Evolutionary conservation across 2,329 filamentous ascomycete species (phyloP), one percentile per base, ranked within the genome.

Genomic region (Colletotrichum sp.): DNA sequence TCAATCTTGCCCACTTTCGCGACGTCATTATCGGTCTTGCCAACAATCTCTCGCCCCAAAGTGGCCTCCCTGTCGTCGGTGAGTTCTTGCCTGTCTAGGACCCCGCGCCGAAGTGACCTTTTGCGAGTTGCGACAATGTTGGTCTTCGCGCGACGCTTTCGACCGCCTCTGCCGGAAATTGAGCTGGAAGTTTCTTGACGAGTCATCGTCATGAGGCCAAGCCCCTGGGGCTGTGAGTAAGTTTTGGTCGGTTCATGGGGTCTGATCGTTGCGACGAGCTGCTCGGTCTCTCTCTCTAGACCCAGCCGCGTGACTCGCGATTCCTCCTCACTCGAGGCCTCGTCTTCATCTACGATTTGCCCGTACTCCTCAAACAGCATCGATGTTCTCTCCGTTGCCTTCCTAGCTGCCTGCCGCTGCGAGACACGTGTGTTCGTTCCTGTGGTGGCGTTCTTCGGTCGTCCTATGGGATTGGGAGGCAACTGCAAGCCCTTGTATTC

Each of bases 1-100:
- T 52, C n/a, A 52, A 52, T 2, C n/a, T 52, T 52, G 43, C 4
- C n/a, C n/a, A 52, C n/a, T 21, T 52, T 2, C 0, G 18, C 9
- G 6, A 21, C 3, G 18, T 7, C n/a, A 6, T 0, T 21, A 18
- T 3, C 3, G 43, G 5, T 1, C 21, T 0, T 48, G 2, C 6
- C n/a, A 13, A 0, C n/a, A 21, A 6, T 48, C 6, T 48, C n/a
- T 13, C n/a, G 9, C 1, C 12, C 43, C n/a, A 52, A 21, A 8
- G 43, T 52, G 4, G 1, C 43, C 43, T 21, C 43, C 43, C n/a
- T 13, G 10, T 52, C 43, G 1, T 21, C 10, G n/a, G 10, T 1
- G 6, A 13, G 10, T 13, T 52, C 6, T 1, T 52, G 0, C 4
- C 12, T 21, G 2, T 52, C 38, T 32, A 13, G 32, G 32, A 32